phyloP scores from a whole-genome alignment of 108 stramenopile genomes.

The Nitzschia inconspicua region DNA sequence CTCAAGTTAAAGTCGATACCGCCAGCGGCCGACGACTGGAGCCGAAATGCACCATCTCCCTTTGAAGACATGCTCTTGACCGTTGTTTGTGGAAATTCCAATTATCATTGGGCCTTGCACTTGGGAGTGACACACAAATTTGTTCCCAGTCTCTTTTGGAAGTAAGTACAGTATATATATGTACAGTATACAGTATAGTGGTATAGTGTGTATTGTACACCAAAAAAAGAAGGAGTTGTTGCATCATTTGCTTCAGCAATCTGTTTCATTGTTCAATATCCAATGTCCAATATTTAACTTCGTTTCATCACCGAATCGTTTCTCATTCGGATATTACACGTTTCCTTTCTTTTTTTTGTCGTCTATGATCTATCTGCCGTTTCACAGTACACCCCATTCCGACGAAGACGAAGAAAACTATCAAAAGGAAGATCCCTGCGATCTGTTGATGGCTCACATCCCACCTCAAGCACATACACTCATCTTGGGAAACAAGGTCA shows the following conservation, averaged over 20 bases:
- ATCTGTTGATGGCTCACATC: constrained; percentile 11
- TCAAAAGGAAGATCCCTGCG: constrained; percentile 16
- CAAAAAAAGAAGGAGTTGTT: too few relatives aligned
- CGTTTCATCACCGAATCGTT: background rate
- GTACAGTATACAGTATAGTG: too few relatives aligned
- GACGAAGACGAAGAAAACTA: constrained; percentile 5
- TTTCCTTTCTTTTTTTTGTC: background rate
- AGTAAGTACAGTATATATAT: constrained; percentile 26
- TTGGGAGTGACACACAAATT: constrained; percentile 27
- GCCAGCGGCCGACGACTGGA: too few relatives aligned
- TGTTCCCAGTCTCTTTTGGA: constrained; percentile 59
- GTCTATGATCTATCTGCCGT: background rate
- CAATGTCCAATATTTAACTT: background rate
- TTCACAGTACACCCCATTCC: background rate
- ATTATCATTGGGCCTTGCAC: constrained; percentile 71
- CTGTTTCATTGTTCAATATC: background rate
- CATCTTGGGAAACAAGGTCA: constrained; percentile 22
- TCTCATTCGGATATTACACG: background rate
- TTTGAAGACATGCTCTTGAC: constrained; percentile 25
- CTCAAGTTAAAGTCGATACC: too few relatives aligned
- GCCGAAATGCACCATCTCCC: constrained; percentile 17
- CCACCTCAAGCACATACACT: constrained; percentile 11
- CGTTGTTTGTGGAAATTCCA: constrained; percentile 59
- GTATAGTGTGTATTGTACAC: too few relatives aligned
- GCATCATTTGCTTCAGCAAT: background rate